A percentile compares a stretch with the other conserved stretches of the same genome.
Evolutionary conservation across 108 stramenopile genomes (phyloP).

Genomic region (Skeletonema grethae): DNA sequence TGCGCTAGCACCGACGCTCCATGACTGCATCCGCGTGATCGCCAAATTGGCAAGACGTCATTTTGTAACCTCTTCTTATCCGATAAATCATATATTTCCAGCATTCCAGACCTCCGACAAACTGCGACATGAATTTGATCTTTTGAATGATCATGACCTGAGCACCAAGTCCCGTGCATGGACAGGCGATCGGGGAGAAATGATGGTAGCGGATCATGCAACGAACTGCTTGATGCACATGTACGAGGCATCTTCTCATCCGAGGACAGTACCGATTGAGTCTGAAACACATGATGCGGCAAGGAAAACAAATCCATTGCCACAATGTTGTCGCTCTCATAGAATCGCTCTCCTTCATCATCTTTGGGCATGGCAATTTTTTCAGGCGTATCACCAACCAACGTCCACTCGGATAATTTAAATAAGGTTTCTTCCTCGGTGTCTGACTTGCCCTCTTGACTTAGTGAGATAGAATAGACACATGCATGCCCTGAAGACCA

Average conservation of each 20-base stretch:
- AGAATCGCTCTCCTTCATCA: conserved; percentile 32
- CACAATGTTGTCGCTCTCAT: conserved; percentile 57
- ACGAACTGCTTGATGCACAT: neutral
- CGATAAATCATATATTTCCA: conserved; percentile 61
- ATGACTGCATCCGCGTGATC: conserved; percentile 55
- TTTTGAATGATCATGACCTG: conserved; percentile 17
- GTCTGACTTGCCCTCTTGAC: conserved; percentile 1
- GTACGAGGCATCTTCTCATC: conserved; percentile 1
- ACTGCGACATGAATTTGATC: conserved; percentile 54
- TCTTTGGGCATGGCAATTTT: conserved; percentile 33
- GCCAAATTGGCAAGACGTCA: conserved; percentile 55
- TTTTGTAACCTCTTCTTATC: conserved; percentile 25
- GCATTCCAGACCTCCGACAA: conserved; percentile 67
- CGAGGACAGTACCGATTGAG: neutral
- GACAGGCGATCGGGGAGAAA: conserved; percentile 49
- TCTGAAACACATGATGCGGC: conserved; percentile 36
- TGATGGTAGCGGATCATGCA: conserved; percentile 21
- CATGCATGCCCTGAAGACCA: conserved; percentile 61
- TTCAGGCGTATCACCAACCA: conserved; percentile 44
- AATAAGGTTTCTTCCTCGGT: conserved; percentile 1
- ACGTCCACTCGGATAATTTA: conserved; percentile 38
- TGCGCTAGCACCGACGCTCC: conserved; percentile 51
- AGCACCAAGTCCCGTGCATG: conserved; percentile 50
- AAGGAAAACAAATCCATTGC: conserved; percentile 41
- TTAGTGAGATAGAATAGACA: conserved; percentile 32